phyloP scores from a whole-genome alignment of 2,329 filamentous ascomycete species.

The Trichoderma harzianum region DNA sequence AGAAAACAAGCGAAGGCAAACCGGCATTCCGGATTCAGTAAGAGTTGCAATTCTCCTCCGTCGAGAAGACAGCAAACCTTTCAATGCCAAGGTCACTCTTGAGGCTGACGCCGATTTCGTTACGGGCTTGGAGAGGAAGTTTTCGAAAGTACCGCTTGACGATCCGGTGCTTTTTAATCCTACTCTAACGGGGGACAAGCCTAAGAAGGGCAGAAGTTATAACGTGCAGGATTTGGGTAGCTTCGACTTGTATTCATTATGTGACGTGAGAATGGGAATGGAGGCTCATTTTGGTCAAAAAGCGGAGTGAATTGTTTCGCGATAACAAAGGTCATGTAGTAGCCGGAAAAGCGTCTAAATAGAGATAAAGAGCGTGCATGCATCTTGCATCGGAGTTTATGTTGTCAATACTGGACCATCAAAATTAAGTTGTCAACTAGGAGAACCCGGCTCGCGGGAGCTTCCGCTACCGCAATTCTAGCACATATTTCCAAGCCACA shows the following conservation, averaged over 20 bases:
- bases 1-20: background rate
- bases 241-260: background rate
- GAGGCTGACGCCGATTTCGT: background rate
- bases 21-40: background rate
- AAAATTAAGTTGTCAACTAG: background rate
- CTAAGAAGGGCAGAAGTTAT: background rate
- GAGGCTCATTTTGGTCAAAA: background rate
- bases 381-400: background rate
- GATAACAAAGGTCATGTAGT: background rate
- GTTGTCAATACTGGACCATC: background rate
- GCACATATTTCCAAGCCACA: background rate
- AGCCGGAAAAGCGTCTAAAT: background rate
- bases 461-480: background rate
- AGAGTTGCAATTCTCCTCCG: background rate
- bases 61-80: background rate
- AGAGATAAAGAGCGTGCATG: background rate
- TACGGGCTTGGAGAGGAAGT: background rate
- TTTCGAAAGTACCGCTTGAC: background rate
- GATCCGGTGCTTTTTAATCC: slow-evolving; percentile 4
- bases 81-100: slow-evolving; percentile 5
- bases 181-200: background rate
- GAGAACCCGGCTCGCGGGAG: background rate
- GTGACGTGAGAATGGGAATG: background rate
- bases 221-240: background rate
- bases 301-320: background rate